Percentiles rank a stretch among this genome's conserved stretches.
These are phyloP conservation scores for Termitomyces sp. DNA, from an alignment of 768 basidiomycete species.

Conservation along the genomic window DNA sequence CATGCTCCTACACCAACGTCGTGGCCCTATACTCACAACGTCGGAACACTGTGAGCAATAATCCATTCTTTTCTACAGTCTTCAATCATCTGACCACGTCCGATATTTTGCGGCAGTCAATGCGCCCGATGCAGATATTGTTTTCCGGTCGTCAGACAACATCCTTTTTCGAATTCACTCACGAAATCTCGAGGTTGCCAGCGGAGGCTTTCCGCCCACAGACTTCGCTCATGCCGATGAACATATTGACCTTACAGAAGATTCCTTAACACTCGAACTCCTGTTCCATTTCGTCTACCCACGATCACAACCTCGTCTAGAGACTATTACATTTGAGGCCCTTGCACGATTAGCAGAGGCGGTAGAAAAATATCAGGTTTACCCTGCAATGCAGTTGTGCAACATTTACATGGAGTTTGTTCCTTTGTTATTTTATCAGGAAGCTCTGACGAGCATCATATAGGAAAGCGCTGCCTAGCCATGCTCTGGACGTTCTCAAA, in stretches of 20 bases:
- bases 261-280: constrained; percentile 11
- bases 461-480: constrained; percentile 9
- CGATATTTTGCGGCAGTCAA: neutral
- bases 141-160: constrained; percentile 9
- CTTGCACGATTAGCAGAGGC: constrained; percentile 12
- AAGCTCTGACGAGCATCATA: neutral
- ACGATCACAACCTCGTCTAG: constrained; percentile 7
- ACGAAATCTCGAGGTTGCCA: constrained; percentile 10
- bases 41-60: neutral
- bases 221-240: constrained; percentile 1
- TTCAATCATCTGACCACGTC: neutral
- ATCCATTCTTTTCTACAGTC: neutral
- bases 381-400: constrained; percentile 16
- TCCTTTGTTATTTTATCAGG: neutral
- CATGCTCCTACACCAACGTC: neutral
- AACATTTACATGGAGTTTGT: constrained; percentile 15
- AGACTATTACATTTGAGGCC: constrained; percentile 2
- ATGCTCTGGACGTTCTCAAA: constrained; percentile 11
- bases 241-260: constrained; percentile 10
- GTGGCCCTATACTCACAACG: neutral
- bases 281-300: constrained; percentile 17
- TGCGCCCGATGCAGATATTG: constrained; percentile 10
- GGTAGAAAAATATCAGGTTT: constrained; percentile 16
- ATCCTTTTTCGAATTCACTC: constrained; percentile 12
- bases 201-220: constrained; percentile 8